These are phyloP conservation scores for Dianthus caryophyllus DNA, from an alignment of 148 eudicot species.

Conservation along the genomic window DNA sequence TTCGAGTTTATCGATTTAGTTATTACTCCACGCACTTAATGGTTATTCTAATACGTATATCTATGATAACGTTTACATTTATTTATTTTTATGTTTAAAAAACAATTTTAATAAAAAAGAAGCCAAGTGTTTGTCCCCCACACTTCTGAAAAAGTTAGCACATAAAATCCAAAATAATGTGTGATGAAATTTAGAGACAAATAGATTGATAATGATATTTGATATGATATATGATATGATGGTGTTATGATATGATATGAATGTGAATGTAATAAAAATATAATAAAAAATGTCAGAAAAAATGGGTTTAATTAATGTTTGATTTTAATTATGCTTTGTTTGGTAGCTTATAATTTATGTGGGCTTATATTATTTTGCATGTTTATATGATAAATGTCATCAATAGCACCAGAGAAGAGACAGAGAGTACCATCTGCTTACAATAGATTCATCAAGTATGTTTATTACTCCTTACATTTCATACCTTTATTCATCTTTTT, in stretches of 20 bases:
- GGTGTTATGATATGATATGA: slow-evolving; percentile 32
- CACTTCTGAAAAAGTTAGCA: slow-evolving; percentile 11
- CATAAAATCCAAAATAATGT: slow-evolving; percentile 27
- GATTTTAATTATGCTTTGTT: slow-evolving; percentile 12
- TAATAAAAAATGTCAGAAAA: slow-evolving; percentile 18
- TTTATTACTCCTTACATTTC: too few relatives aligned
- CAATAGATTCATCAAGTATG: slow-evolving; percentile 98
- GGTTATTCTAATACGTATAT: too few relatives aligned
- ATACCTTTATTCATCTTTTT: neutral
- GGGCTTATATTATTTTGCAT: slow-evolving; percentile 21
- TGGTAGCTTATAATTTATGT: slow-evolving; percentile 12
- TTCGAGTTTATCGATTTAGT: too few relatives aligned
- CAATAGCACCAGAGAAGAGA: slow-evolving; percentile 95
- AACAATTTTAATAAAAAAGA: too few relatives aligned
- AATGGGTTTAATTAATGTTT: slow-evolving; percentile 22
- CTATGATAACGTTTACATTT: too few relatives aligned
- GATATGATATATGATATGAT: slow-evolving; percentile 29
- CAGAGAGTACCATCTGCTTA: slow-evolving; percentile 99
- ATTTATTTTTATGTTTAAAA: too few relatives aligned
- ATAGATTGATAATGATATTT: slow-evolving; percentile 9
- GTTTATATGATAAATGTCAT: slow-evolving; percentile 13
- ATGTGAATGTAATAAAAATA: neutral
- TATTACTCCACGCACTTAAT: too few relatives aligned
- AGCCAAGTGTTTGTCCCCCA: slow-evolving; percentile 26
- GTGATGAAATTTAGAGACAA: slow-evolving; percentile 15